Conservation (phyloP, 2,329 filamentous ascomycete genomes). For the Trichocomaceae sp. region DNA sequence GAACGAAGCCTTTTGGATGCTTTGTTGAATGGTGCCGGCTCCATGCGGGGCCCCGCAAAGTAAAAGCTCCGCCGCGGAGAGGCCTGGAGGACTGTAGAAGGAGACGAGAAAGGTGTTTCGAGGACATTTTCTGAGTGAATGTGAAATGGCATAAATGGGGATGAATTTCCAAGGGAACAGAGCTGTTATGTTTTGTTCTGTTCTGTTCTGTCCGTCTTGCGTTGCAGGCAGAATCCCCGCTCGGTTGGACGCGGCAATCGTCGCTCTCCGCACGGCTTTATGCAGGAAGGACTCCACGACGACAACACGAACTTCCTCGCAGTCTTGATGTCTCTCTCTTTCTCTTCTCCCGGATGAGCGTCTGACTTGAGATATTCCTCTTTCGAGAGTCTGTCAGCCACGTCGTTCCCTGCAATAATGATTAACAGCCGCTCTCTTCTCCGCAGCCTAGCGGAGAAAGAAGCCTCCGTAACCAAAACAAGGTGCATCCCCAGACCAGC, state of each 20-base stretch:
- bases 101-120: slow-evolving; percentile 26
- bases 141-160: too few relatives aligned
- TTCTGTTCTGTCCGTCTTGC: not conserved
- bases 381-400: not conserved
- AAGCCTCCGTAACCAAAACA: not conserved
- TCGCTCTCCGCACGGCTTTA: slow-evolving; percentile 27
- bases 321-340: not conserved
- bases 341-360: not conserved
- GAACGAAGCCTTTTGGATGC: slow-evolving; percentile 57
- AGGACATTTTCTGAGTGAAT: slow-evolving; percentile 24
- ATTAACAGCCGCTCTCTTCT: slow-evolving; percentile 12
- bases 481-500: slow-evolving; percentile 5
- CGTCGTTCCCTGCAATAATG: slow-evolving; percentile 19
- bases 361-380: not conserved
- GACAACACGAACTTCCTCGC: not conserved
- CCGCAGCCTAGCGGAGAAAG: slow-evolving; percentile 6
- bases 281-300: not conserved
- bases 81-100: slow-evolving; percentile 19
- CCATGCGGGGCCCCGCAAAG: slow-evolving; percentile 8
- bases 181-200: too few relatives aligned
- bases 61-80: slow-evolving; percentile 7
- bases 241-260: slow-evolving; percentile 43
- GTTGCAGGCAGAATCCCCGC: slow-evolving; percentile 11
- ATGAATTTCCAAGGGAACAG: not conserved
- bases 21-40: slow-evolving; percentile 35